Conservation (phyloP, 257 asterid genomes). For the Solanum pimpinellifolium region DNA sequence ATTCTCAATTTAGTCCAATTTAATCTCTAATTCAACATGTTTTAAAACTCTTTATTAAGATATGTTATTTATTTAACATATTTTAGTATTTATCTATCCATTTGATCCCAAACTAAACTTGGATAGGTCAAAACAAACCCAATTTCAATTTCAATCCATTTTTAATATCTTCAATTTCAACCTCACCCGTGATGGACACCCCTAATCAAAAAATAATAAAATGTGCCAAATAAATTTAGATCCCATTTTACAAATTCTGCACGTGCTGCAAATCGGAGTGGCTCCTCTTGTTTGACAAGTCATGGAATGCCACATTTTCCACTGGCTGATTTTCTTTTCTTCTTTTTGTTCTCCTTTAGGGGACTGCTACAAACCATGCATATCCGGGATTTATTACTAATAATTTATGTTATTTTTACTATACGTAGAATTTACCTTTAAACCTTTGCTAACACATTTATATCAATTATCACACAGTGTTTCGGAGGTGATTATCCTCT, state of each 20-base stretch:
- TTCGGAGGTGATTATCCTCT: background rate
- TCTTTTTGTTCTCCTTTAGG: background rate
- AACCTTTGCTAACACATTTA: background rate
- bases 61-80: too few species aligned
- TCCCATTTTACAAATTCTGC: background rate
- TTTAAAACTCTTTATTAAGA: too few species aligned
- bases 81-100: too few species aligned
- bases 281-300: background rate
- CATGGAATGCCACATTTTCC: background rate
- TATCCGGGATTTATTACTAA: background rate
- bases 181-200: rapidly evolving
- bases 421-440: background rate
- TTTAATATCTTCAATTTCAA: too few species aligned
- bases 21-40: too few species aligned
- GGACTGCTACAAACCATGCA: background rate
- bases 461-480: background rate
- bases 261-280: background rate
- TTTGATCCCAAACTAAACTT: too few species aligned
- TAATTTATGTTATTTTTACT: background rate
- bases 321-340: background rate
- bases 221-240: background rate
- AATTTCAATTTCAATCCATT: too few species aligned
- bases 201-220: too few species aligned
- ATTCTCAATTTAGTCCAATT: too few species aligned
- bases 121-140: rapidly evolving